Evolutionary conservation across 495 filamentous ascomycete species (phyloP).

Genomic region (Ascobolus immersus): DNA sequence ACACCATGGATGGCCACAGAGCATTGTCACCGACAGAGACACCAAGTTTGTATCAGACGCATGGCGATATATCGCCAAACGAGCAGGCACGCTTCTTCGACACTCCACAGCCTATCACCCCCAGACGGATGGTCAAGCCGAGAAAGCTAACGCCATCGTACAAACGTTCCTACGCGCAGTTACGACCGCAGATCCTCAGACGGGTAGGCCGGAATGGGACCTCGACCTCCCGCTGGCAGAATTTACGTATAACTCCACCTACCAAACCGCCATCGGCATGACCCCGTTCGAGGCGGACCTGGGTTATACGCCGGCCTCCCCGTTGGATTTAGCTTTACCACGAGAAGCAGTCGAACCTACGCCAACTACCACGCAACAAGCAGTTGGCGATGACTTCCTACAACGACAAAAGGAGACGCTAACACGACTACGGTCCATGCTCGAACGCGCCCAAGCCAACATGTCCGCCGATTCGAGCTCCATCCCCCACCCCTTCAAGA

Average conservation of each 20-base stretch:
- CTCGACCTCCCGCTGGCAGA: not conserved
- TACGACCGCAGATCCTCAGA: too few species aligned
- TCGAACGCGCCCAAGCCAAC: not conserved
- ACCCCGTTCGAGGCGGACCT: not conserved
- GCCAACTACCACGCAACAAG: not conserved
- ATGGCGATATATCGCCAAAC: not conserved
- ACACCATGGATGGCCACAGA: not conserved
- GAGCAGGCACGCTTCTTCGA: not conserved
- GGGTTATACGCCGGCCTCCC: not conserved
- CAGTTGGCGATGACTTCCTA: not conserved
- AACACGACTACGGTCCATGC: not conserved
- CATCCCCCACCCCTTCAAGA: not conserved
- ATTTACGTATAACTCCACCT: not conserved
- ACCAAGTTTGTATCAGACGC: not conserved
- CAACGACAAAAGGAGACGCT: not conserved
- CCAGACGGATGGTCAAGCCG: not conserved
- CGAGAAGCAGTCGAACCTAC: not conserved
- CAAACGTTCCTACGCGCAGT: too few species aligned
- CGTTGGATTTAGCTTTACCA: not conserved
- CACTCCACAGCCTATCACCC: not conserved
- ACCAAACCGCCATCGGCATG: not conserved
- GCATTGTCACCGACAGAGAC: not conserved
- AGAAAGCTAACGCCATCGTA: not conserved
- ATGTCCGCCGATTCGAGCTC: not conserved
- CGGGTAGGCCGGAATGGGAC: not conserved